phyloP scores from a whole-genome alignment of 1,284 basidiomycete species.

The Apiotrichum siamense region DNA sequence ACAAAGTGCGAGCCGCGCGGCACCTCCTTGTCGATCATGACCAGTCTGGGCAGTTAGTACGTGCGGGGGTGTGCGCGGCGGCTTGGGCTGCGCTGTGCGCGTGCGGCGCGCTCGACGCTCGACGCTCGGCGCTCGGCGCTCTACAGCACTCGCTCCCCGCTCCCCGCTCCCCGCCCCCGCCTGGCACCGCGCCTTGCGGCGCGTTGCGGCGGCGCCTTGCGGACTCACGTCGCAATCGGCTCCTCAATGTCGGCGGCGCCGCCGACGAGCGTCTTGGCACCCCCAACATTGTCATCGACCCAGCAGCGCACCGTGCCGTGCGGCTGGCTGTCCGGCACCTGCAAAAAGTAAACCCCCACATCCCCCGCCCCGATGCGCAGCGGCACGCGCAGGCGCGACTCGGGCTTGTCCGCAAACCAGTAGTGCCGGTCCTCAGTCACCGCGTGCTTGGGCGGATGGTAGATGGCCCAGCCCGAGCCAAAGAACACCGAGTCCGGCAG shows the following conservation, averaged over 20 bases:
- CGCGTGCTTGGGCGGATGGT: constrained; percentile 58
- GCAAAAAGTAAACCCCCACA: constrained; percentile 49
- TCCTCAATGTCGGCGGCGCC: constrained; percentile 37
- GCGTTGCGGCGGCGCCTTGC: no score
- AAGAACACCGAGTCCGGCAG: constrained; percentile 81
- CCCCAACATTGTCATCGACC: constrained; percentile 49
- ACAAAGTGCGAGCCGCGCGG: constrained; percentile 70
- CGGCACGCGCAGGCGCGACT: constrained; percentile 38
- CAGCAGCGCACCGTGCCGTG: constrained; percentile 46
- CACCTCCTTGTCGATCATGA: constrained; percentile 70
- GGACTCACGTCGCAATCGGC: constrained; percentile 24
- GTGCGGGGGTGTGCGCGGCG: no score
- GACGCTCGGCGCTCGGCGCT: no score
- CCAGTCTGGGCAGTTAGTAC: no score
- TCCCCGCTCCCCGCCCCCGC: no score
- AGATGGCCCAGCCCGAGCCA: constrained; percentile 77
- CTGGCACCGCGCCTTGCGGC: no score
- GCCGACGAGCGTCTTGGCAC: constrained; percentile 46
- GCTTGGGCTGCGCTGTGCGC: no score
- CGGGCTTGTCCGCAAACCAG: constrained; percentile 63
- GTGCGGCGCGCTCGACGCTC: no score
- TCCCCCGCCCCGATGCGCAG: constrained; percentile 47
- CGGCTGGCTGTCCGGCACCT: constrained; percentile 40
- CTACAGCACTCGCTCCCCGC: no score
- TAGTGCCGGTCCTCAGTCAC: constrained; percentile 62